Percentiles rank a stretch among this genome's conserved stretches.
Conservation (phyloP, 306 rosid species). For the Vigna nakashimae region DNA sequence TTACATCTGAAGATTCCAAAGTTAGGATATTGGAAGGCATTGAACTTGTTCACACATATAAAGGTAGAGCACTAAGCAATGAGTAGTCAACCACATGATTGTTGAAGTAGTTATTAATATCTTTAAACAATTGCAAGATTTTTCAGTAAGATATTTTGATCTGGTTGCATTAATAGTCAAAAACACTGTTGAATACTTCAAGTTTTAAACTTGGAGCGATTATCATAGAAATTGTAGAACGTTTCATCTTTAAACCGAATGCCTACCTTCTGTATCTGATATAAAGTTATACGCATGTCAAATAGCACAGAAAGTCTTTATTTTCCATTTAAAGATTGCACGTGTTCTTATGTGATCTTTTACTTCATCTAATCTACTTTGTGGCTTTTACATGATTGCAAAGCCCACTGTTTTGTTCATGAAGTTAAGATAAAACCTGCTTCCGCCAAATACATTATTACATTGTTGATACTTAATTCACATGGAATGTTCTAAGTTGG, state of each 20-base stretch:
- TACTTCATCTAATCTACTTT: neutral
- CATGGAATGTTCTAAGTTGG: slow-evolving; percentile 36
- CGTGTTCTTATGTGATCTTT: slow-evolving; percentile 11
- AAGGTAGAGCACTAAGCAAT: slow-evolving; percentile 57
- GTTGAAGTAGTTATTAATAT: neutral
- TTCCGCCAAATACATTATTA: neutral
- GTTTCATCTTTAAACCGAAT: neutral
- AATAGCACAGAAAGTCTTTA: slow-evolving; percentile 4
- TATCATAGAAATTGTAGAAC: neutral
- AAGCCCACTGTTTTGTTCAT: neutral
- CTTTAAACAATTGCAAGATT: neutral
- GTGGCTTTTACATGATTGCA: slow-evolving; percentile 3
- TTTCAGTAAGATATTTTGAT: slow-evolving; percentile 1
- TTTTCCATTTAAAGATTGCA: slow-evolving; percentile 16
- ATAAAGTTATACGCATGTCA: neutral
- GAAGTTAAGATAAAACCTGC: neutral
- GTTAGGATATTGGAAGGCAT: slow-evolving; percentile 73
- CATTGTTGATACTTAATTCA: neutral
- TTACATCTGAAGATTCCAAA: slow-evolving; percentile 88
- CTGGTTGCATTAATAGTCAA: neutral
- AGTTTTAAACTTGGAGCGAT: neutral
- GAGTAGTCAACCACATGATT: neutral
- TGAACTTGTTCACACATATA: slow-evolving; percentile 64
- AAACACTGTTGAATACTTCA: neutral
- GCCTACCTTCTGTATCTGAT: neutral